Evolutionary conservation across 176 grass and related monocot genomes (phyloP).

Genomic region (Carex myosuroides): DNA sequence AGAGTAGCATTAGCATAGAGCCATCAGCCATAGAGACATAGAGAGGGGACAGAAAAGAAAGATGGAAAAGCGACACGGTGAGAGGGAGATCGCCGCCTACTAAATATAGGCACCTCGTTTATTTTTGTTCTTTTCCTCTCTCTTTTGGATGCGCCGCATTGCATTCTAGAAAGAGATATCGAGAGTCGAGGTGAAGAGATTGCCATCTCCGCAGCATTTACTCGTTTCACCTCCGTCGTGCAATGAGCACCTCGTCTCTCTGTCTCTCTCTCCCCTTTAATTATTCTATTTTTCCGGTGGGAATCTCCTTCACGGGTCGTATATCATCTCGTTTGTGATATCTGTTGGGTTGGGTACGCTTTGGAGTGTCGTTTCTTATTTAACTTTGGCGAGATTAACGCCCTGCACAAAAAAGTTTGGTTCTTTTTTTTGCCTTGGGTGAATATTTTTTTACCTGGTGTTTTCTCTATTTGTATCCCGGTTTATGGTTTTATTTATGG

Average conservation of each 20-base stretch:
- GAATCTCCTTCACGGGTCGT: constrained; percentile 8
- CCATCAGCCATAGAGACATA: not conserved
- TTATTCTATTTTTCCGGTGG: not conserved
- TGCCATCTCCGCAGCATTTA: not conserved
- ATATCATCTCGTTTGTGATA: not conserved
- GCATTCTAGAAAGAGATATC: constrained; percentile 14
- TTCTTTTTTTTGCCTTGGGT: not conserved
- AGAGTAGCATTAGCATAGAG: not conserved
- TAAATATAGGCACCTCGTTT: not conserved
- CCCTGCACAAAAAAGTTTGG: not conserved
- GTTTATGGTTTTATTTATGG: not conserved
- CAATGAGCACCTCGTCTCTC: not conserved
- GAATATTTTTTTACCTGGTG: not conserved
- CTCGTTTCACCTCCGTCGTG: not conserved
- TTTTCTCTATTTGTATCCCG: not conserved
- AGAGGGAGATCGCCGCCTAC: not conserved
- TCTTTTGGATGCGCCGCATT: not conserved
- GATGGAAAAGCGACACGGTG: not conserved
- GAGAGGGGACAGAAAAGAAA: not conserved
- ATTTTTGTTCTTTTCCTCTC: not conserved
- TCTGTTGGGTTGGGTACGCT: constrained; percentile 15
- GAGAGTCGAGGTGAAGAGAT: not conserved
- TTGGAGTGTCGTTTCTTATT: not conserved
- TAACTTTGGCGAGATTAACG: not conserved
- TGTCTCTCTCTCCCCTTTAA: not conserved